Evolutionary conservation across 2,329 filamentous ascomycete species (phyloP).

Genomic region (Dactylonectria macrodidyma): DNA sequence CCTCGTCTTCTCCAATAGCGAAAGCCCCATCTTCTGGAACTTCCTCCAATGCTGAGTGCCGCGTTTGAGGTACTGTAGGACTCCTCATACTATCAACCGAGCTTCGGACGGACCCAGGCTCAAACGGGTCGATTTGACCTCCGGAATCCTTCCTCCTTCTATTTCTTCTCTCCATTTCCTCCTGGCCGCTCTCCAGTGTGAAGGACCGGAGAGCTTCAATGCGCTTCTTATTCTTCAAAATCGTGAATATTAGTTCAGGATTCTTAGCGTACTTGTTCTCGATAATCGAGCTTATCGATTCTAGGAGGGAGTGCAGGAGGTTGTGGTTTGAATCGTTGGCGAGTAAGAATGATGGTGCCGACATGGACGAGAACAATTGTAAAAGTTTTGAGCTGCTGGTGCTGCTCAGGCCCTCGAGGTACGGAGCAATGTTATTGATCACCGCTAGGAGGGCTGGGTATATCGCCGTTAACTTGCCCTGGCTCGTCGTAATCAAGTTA

Average conservation of each 20-base stretch:
- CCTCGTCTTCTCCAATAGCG: slow-evolving; percentile 89
- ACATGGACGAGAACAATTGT: slow-evolving; percentile 93
- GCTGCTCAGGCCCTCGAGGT: slow-evolving; percentile 82
- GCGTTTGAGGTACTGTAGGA: slow-evolving; percentile 58
- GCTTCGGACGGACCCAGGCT: slow-evolving; percentile 66
- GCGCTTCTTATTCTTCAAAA: slow-evolving; percentile 84
- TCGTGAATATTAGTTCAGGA: slow-evolving; percentile 82
- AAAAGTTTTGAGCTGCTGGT: slow-evolving; percentile 85
- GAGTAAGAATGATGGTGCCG: slow-evolving; percentile 90
- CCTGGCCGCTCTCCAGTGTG: slow-evolving; percentile 91
- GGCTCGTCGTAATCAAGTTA: slow-evolving; percentile 89
- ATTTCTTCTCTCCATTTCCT: slow-evolving; percentile 88
- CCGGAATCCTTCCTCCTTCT: slow-evolving; percentile 77
- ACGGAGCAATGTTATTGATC: slow-evolving; percentile 92
- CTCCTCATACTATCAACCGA: slow-evolving; percentile 80
- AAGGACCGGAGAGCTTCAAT: slow-evolving; percentile 90
- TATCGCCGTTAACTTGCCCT: slow-evolving; percentile 90
- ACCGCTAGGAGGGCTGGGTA: slow-evolving; percentile 94
- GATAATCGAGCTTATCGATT: slow-evolving; percentile 90
- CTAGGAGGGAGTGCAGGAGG: slow-evolving; percentile 84
- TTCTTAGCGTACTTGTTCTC: slow-evolving; percentile 92
- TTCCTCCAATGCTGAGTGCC: slow-evolving; percentile 49
- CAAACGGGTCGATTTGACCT: slow-evolving; percentile 65
- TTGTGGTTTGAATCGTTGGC: slow-evolving; percentile 93
- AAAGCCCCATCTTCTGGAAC: slow-evolving; percentile 81